Evolutionary conservation across 176 grass and related monocot genomes (phyloP).

Genomic region (Phoenix dactylifera): DNA sequence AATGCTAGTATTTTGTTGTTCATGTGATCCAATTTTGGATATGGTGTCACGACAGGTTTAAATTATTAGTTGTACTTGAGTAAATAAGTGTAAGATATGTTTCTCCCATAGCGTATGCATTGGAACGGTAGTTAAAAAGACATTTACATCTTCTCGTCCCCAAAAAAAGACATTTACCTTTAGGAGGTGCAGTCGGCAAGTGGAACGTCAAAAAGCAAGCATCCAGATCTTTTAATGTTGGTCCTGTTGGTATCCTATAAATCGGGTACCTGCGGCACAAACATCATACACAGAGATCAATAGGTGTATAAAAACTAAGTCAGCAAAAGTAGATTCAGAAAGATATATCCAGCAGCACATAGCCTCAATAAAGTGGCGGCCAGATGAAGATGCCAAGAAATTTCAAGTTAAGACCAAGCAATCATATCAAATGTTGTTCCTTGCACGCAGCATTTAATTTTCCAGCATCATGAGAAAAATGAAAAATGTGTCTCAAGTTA

Average conservation of each 20-base stretch:
- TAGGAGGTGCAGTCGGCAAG: constrained; percentile 61
- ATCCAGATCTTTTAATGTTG: constrained; percentile 93
- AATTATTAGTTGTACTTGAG: no score
- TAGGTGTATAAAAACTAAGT: neutral
- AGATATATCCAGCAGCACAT: neutral
- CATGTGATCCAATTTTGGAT: no score
- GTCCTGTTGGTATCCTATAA: constrained; percentile 96
- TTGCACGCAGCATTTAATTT: no score
- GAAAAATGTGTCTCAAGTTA: no score
- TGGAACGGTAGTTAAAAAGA: no score
- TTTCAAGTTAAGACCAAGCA: constrained; percentile 1
- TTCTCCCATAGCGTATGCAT: no score
- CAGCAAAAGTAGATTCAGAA: constrained; percentile 3
- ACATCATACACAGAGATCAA: neutral
- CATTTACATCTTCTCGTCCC: no score
- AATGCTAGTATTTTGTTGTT: no score
- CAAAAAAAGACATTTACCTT: constrained; percentile 29
- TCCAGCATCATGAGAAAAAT: no score
- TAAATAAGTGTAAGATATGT: no score
- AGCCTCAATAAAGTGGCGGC: neutral
- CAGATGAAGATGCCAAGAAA: neutral
- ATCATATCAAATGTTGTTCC: constrained; percentile 7
- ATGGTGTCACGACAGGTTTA: no score
- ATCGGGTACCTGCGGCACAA: constrained; percentile 91
- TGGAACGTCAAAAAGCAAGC: constrained; percentile 90